Percentiles rank a stretch among this genome's conserved stretches.
Evolutionary conservation across 257 asterid species (phyloP).

Genomic region (Scutellaria baicalensis): DNA sequence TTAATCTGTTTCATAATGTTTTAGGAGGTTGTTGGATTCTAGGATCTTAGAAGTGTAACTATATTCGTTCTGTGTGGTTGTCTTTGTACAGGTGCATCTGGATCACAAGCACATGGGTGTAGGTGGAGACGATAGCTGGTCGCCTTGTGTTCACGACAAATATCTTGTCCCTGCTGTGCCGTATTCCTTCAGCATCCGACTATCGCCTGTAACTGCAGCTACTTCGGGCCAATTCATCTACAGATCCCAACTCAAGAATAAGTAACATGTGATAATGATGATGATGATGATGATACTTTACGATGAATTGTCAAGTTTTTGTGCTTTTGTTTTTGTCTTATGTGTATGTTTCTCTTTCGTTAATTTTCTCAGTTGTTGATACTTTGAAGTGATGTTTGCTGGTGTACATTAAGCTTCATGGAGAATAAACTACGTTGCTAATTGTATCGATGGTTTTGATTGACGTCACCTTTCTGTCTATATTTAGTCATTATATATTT

Average conservation of each 20-base stretch:
- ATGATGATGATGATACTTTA: not conserved
- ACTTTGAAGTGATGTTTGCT: not conserved
- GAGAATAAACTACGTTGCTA: too few species aligned
- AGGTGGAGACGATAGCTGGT: slow-evolving; percentile 99
- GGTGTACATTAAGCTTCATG: not conserved
- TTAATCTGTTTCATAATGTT: not conserved
- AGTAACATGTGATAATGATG: not conserved
- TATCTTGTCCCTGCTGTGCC: slow-evolving; percentile 75
- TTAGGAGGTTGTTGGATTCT: not conserved
- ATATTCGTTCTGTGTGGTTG: not conserved
- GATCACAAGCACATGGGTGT: slow-evolving; percentile 95
- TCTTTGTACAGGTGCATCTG: slow-evolving; percentile 71
- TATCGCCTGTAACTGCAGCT: slow-evolving; percentile 49
- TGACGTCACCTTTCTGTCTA: too few species aligned
- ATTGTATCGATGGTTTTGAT: too few species aligned
- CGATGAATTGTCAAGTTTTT: not conserved
- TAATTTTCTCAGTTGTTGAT: not conserved
- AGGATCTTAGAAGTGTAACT: not conserved
- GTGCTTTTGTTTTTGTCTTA: not conserved
- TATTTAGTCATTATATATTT: too few species aligned
- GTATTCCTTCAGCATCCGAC: slow-evolving; percentile 64
- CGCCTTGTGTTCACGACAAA: slow-evolving; percentile 74
- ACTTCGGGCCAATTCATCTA: slow-evolving; percentile 44
- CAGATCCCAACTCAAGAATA: slow-evolving; percentile 38
- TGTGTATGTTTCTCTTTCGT: not conserved